phyloP scores from a whole-genome alignment of 164 flowering plant genomes.

The Akebia trifoliata region DNA sequence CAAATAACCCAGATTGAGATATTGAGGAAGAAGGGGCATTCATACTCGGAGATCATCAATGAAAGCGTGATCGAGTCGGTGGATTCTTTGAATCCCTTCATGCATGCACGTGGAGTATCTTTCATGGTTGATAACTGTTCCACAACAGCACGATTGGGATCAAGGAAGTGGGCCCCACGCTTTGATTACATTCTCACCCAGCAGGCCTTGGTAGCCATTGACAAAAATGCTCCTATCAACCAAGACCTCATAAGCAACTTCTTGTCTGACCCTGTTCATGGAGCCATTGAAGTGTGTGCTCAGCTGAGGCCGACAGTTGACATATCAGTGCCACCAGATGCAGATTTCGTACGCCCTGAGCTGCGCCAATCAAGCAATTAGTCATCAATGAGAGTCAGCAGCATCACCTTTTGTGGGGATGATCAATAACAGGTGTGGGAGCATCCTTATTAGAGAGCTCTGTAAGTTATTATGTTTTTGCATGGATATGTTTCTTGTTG shows the following conservation, averaged over 20 bases:
- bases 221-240: constrained; percentile 62
- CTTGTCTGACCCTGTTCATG: constrained; percentile 82
- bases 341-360: constrained; percentile 92
- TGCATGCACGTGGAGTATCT: constrained; percentile 95
- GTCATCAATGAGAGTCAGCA: no score
- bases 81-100: constrained; percentile 94
- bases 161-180: constrained; percentile 97
- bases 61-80: constrained; percentile 93
- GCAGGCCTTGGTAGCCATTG: constrained; percentile 83
- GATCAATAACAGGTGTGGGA: no score
- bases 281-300: constrained; percentile 85
- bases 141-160: constrained; percentile 87
- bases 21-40: constrained; percentile 92
- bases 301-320: constrained; percentile 85
- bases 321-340: constrained; percentile 85
- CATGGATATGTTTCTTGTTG: no score
- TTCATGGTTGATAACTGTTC: constrained; percentile 99
- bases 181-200: constrained; percentile 89
- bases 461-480: no score
- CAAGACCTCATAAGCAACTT: constrained; percentile 84
- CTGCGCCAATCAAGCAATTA: constrained; percentile 39
- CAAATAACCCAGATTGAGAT: constrained; percentile 70
- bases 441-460: no score
- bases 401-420: no score
- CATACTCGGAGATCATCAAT: constrained; percentile 91